A percentile compares a stretch with the other conserved stretches of the same genome.
Evolutionary conservation across 768 basidiomycete genomes (phyloP).

Genomic region (Myochromella boudieri): DNA sequence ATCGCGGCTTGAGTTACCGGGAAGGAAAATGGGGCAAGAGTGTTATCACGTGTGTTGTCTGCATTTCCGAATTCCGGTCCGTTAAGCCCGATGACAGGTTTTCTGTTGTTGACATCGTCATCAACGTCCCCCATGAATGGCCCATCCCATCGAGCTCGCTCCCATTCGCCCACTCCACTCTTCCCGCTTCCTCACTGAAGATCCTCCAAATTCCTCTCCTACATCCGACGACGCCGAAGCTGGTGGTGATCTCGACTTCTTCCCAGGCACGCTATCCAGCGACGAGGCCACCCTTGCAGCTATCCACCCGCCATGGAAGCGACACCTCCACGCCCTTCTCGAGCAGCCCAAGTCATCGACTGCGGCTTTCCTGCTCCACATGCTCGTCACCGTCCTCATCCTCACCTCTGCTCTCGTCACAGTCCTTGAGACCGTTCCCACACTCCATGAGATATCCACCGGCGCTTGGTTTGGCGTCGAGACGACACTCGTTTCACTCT

Average conservation of each 20-base stretch:
- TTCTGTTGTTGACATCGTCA: not conserved
- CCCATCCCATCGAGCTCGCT: slow-evolving; percentile 26
- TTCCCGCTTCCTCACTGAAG: slow-evolving; percentile 45
- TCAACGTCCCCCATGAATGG: slow-evolving; percentile 11
- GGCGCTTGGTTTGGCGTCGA: slow-evolving; percentile 87
- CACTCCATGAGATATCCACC: slow-evolving; percentile 67
- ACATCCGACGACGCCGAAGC: too few relatives aligned
- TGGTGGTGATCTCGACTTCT: slow-evolving; percentile 32
- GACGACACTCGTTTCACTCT: slow-evolving; percentile 79
- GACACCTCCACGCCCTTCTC: slow-evolving; percentile 65
- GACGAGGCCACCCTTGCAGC: slow-evolving; percentile 33
- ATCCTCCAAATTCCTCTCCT: slow-evolving; percentile 28
- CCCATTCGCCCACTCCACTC: slow-evolving; percentile 26
- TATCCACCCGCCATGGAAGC: slow-evolving; percentile 58
- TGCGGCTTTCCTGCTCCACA: slow-evolving; percentile 75
- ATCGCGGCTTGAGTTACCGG: too few relatives aligned
- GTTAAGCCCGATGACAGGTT: too few relatives aligned
- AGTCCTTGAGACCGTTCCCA: slow-evolving; percentile 76
- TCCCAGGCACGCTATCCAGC: slow-evolving; percentile 32
- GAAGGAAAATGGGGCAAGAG: not conserved
- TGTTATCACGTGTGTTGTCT: too few relatives aligned
- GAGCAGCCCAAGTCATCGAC: slow-evolving; percentile 79
- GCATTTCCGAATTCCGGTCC: too few relatives aligned
- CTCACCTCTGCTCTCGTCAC: slow-evolving; percentile 74
- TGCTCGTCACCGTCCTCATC: slow-evolving; percentile 70